Evolutionary conservation across 306 rosid species (phyloP).

Genomic region (Ammopiptanthus mongolicus): DNA sequence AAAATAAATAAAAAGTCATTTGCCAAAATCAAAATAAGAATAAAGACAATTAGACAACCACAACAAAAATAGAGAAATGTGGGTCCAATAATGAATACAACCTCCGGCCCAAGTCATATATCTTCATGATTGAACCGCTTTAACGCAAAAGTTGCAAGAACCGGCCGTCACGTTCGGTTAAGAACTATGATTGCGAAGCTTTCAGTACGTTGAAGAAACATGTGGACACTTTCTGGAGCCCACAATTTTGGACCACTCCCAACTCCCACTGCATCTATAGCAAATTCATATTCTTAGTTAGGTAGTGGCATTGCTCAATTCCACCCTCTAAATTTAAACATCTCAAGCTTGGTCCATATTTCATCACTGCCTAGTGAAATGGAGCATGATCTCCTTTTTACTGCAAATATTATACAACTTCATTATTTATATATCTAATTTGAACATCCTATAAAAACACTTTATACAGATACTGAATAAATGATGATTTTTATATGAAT

Average conservation of each 20-base stretch:
- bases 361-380: constrained; percentile 1
- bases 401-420: background rate
- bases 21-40: background rate
- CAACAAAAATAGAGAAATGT: background rate
- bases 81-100: constrained; percentile 1
- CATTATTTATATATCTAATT: no score
- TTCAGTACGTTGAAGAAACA: background rate
- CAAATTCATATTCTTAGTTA: background rate
- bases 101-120: background rate
- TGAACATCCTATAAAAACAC: no score
- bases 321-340: constrained; percentile 5
- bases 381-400: background rate
- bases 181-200: constrained; percentile 14
- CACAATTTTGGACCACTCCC: constrained; percentile 29
- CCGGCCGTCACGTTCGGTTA: background rate
- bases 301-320: constrained; percentile 20
- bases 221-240: constrained; percentile 6
- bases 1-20: background rate
- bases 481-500: no score
- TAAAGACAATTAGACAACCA: background rate
- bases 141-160: background rate
- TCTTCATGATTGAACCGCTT: background rate
- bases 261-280: background rate
- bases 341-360: constrained; percentile 4
- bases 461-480: no score